Conservation (phyloP, 352 stramenopile species). For the Pythium phragmiticola region DNA sequence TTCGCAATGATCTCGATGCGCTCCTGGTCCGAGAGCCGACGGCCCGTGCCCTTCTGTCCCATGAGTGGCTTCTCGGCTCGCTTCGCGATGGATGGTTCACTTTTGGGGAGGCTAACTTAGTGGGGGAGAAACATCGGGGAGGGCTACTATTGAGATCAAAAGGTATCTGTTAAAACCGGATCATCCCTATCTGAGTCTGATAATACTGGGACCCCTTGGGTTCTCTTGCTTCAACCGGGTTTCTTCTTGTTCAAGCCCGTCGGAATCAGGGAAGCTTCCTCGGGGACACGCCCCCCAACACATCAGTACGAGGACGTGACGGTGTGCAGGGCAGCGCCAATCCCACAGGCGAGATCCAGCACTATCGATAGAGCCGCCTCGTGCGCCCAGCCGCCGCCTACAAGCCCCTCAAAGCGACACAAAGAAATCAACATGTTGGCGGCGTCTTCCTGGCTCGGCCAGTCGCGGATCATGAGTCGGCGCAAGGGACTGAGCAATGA, state of each 20-base stretch:
- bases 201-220: neutral
- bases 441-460: conserved; percentile 21
- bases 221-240: conserved; percentile 8
- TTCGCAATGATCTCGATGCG: conserved; percentile 74
- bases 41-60: conserved; percentile 44
- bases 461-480: conserved; percentile 42
- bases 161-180: conserved; percentile 10
- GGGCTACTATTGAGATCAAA: conserved; percentile 1
- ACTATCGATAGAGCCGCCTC: conserved; percentile 10
- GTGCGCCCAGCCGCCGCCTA: neutral
- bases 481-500: conserved; percentile 86
- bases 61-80: conserved; percentile 5
- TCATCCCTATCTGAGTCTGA: conserved; percentile 11
- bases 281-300: neutral
- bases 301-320: neutral
- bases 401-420: neutral
- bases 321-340: neutral
- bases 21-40: conserved; percentile 69
- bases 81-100: conserved; percentile 21
- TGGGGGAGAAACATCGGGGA: neutral
- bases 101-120: conserved; percentile 24
- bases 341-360: neutral
- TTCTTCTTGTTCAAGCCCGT: neutral
- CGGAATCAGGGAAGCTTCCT: neutral
- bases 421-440: conserved; percentile 11